Conservation (phyloP, 306 rosid species). For the Rosa lucieae region DNA sequence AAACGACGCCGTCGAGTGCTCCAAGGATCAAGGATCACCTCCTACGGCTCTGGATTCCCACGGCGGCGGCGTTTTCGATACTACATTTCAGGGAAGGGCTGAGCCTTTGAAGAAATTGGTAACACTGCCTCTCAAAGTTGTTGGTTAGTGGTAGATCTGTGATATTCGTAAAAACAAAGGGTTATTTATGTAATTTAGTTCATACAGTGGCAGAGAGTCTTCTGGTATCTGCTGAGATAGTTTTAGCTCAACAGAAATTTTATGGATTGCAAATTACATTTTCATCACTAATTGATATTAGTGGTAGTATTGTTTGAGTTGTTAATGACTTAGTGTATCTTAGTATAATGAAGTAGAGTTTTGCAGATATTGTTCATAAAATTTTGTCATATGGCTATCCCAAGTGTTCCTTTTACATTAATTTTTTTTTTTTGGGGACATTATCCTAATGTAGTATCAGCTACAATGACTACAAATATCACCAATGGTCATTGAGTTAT, state of each 20-base stretch:
- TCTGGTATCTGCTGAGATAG: not conserved
- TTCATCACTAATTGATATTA: not conserved
- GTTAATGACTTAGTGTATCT: too few relatives aligned
- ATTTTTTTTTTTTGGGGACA: too few relatives aligned
- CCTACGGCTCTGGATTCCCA: not conserved
- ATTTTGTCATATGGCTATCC: too few relatives aligned
- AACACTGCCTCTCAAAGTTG: not conserved
- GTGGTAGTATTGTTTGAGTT: not conserved
- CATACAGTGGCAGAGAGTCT: not conserved
- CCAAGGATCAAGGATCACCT: not conserved
- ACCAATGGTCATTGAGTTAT: too few relatives aligned
- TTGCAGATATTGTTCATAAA: too few relatives aligned
- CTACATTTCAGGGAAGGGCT: not conserved
- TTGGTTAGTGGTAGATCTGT: conserved; percentile 9
- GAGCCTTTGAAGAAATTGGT: not conserved
- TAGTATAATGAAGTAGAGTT: too few relatives aligned
- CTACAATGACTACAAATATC: too few relatives aligned
- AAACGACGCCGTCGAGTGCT: not conserved
- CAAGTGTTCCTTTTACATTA: too few relatives aligned
- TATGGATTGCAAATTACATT: not conserved
- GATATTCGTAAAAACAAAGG: not conserved
- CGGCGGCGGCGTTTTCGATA: not conserved
- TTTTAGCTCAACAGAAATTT: not conserved
- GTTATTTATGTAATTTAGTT: not conserved
- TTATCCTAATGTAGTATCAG: too few relatives aligned